Evolutionary conservation across 208 protist genomes (phyloP).

Genomic region (Dictyostelium gargantuum): DNA sequence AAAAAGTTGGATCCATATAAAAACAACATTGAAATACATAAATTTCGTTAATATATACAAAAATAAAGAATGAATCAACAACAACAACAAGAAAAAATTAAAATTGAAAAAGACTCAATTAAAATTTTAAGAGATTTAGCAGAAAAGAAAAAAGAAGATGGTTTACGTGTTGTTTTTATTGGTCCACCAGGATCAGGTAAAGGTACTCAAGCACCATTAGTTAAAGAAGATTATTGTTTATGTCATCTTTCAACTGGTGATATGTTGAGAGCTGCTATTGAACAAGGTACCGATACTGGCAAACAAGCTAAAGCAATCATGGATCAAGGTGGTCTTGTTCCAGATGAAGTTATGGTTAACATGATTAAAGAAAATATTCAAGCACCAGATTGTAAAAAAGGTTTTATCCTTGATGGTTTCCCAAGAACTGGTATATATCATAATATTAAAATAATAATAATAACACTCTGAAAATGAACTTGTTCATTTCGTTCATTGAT

Average conservation of each 20-base stretch:
- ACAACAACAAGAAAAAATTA: not conserved
- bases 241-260: conserved; percentile 85
- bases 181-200: conserved; percentile 86
- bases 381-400: conserved; percentile 70
- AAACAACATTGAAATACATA: no score
- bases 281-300: conserved; percentile 72
- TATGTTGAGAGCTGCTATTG: conserved; percentile 84
- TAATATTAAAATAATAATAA: not conserved
- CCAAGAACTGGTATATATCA: conserved; percentile 74
- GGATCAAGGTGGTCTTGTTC: conserved; percentile 81
- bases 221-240: conserved; percentile 75
- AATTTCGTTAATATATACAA: no score
- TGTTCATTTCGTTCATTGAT: not conserved
- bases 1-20: no score
- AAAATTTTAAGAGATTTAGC: not conserved
- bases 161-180: conserved; percentile 68
- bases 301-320: conserved; percentile 82
- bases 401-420: conserved; percentile 87
- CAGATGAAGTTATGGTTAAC: conserved; percentile 80
- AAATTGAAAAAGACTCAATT: not conserved
- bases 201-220: conserved; percentile 81
- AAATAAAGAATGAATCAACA: no score
- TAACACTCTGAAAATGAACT: no score
- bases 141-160: conserved; percentile 20
- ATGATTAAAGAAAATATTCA: conserved; percentile 82